Percentiles rank a stretch among this genome's conserved stretches.
Conservation (phyloP, 306 rosid species). For the Rosa rugosa region DNA sequence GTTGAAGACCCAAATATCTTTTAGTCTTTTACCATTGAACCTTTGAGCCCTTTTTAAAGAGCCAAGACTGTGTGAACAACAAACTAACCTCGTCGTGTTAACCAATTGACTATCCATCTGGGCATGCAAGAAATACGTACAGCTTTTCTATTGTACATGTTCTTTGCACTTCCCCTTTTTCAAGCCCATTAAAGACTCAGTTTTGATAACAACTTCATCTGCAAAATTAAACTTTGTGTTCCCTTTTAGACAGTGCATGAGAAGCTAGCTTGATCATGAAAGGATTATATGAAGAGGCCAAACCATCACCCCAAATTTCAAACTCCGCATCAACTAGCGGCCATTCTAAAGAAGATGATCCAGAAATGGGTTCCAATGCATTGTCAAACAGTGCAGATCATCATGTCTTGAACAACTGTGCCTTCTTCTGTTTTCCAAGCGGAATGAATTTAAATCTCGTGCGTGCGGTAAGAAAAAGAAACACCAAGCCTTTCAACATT, state of each 20-base stretch:
- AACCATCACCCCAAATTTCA: constrained; percentile 37
- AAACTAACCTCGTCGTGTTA: constrained; percentile 24
- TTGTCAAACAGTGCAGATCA: constrained; percentile 26
- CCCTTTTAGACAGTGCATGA: constrained; percentile 3
- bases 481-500: background rate
- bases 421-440: constrained; percentile 17
- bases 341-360: constrained; percentile 49
- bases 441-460: constrained; percentile 39
- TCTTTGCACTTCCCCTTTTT: constrained; percentile 31
- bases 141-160: constrained; percentile 32
- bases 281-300: constrained; percentile 40
- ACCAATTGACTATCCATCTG: constrained; percentile 24
- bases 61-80: constrained; percentile 38
- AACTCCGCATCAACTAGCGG: constrained; percentile 45
- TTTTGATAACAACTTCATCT: constrained; percentile 12
- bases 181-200: constrained; percentile 24
- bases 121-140: constrained; percentile 22
- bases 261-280: constrained; percentile 37
- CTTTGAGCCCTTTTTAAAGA: constrained; percentile 7
- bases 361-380: constrained; percentile 38
- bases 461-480: constrained; percentile 49
- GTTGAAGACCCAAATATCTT: constrained; percentile 27
- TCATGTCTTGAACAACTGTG: constrained; percentile 26
- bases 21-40: background rate
- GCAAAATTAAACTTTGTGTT: constrained; percentile 9